These are phyloP conservation scores for Nannochloris sp. DNA, from an alignment of 139 green algal genomes.

Conservation along the genomic window DNA sequence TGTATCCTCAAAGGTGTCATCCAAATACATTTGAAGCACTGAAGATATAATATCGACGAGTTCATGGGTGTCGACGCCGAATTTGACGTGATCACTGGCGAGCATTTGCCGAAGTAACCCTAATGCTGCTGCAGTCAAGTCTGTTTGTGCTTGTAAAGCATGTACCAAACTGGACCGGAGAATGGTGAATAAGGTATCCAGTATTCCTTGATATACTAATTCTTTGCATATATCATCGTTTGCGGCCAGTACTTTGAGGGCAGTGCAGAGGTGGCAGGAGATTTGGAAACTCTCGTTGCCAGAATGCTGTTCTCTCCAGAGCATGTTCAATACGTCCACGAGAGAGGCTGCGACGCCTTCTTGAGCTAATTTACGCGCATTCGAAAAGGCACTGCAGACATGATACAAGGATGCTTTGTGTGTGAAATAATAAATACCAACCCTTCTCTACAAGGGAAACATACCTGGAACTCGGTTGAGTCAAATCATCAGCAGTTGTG, in stretches of 20 bases:
- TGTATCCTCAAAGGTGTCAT: not conserved
- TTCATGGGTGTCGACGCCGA: not conserved
- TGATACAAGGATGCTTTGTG: not conserved
- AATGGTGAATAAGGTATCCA: constrained; percentile 21
- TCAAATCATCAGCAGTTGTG: constrained; percentile 55
- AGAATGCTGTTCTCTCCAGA: constrained; percentile 8
- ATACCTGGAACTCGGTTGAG: constrained; percentile 31
- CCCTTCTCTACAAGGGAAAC: not conserved
- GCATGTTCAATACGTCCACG: constrained; percentile 21
- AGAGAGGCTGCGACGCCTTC: constrained; percentile 21
- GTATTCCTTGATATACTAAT: constrained; percentile 32
- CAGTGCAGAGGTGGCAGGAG: constrained; percentile 1
- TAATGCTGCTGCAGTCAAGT: constrained; percentile 6
- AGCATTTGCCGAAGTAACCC: constrained; percentile 67
- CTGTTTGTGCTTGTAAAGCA: constrained; percentile 1
- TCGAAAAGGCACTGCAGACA: constrained; percentile 32
- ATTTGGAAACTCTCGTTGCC: not conserved
- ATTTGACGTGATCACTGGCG: constrained; percentile 69
- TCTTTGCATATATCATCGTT: constrained; percentile 66
- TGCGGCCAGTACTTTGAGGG: constrained; percentile 27
- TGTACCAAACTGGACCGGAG: constrained; percentile 3
- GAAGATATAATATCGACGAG: not conserved
- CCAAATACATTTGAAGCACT: not conserved
- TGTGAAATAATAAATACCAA: not conserved
- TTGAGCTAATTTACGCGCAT: constrained; percentile 35